A percentile compares a stretch with the other conserved stretches of the same genome.
Evolutionary conservation across 441 rosid genomes (phyloP).

Genomic region (Melastoma candidum): DNA sequence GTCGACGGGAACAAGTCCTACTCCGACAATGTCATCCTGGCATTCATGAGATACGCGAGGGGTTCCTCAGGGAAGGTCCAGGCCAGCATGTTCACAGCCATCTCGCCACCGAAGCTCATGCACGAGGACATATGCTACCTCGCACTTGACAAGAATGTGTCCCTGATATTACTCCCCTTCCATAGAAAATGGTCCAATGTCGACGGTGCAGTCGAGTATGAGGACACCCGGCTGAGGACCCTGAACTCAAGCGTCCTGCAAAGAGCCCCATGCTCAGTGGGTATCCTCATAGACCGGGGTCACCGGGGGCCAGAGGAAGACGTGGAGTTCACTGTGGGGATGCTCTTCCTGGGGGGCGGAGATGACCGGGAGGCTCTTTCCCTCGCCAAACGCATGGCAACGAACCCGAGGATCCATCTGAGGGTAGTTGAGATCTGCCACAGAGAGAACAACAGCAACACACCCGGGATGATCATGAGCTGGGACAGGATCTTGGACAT

Average conservation of each 20-base stretch:
- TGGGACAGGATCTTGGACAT: conserved; percentile 15
- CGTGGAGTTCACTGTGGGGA: conserved; percentile 11
- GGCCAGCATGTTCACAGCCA: conserved; percentile 27
- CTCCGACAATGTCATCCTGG: conserved; percentile 3
- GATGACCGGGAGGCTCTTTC: conserved; percentile 45
- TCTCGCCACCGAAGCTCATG: conserved; percentile 30
- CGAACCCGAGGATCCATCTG: conserved; percentile 11
- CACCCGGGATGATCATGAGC: not conserved
- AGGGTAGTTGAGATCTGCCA: conserved; percentile 15
- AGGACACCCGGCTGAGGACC: conserved; percentile 16
- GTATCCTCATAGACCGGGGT: conserved; percentile 28
- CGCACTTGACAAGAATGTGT: conserved; percentile 24
- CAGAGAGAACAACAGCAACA: not conserved
- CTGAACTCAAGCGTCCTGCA: conserved; percentile 25
- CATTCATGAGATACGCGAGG: conserved; percentile 1
- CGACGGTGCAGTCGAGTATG: conserved; percentile 15
- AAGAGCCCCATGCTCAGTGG: conserved; percentile 37
- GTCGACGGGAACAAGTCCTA: not conserved
- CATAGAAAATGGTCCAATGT: conserved; percentile 28
- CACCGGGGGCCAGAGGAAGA: conserved; percentile 4
- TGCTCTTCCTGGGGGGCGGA: conserved; percentile 28
- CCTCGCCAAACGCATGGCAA: conserved; percentile 30
- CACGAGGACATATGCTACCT: conserved; percentile 34
- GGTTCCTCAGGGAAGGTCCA: conserved; percentile 7
- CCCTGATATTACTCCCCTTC: conserved; percentile 30